Base-by-base conservation (phyloP, 768 basidiomycete genomes). In the Royoungia palumana region DNA sequence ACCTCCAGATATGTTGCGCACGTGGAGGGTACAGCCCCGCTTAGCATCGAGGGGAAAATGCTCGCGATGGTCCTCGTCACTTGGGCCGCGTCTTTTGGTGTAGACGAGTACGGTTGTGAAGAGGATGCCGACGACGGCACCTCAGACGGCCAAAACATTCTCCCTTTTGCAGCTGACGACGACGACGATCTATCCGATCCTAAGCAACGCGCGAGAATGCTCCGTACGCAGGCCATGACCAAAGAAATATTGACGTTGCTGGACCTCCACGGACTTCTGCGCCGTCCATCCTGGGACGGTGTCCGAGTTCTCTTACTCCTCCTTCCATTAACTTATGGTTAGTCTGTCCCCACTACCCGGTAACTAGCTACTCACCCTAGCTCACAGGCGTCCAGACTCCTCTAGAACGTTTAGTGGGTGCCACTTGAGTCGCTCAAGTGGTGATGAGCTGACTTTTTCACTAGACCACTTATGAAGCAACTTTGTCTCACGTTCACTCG, bases 51-150 rank as follows among this genome's bases (percentile, higher is more conserved):
- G 55, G 92, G 85, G 12, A 79, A 80, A 35, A 78, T 95, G 47
- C 75, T 96, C 35, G 77, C 83, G 17, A 86, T 89, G 76, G 68
- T 89, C 25, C 75, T 95, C 19, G 89, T 89, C 37, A 81, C 87
- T 19, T 96, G 92, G 92, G 94, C 91, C 0, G 80, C 84, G 5
- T 91, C 89, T 34, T 94, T 90, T 64, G 94, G 94, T 35, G 72
- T 95, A 39, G 81, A 94, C 64, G 89, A 92, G 58, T 76, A 73
- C 36, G 94, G 92, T 32, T 60, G 77, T 14, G 81, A 85, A 36
- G 71, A 73, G 35, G 62, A 62, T 8, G 4, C 36, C 5, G 51
- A 56, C 34, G 46, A 51, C 1, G 17, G 17, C 24, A 10, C 49
- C 11, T 50, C 57, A 11, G 47, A 53, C 2, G 35, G 14, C 14